These are phyloP conservation scores for Capniomyces stellatus DNA, from an alignment of 371 early-diverging fungal genomes.

Conservation along the genomic window DNA sequence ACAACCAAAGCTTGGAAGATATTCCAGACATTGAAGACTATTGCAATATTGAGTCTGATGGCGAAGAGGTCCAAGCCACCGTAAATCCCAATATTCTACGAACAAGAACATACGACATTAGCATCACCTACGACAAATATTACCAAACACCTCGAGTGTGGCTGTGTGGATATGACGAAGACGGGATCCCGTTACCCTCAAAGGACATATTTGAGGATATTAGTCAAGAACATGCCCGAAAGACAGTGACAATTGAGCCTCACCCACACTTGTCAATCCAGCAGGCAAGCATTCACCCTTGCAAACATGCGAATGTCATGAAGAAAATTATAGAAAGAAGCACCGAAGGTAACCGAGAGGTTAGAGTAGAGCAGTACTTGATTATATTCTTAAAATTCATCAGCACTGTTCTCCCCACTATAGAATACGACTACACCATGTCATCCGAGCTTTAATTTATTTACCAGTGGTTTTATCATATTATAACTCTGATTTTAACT, in stretches of 20 bases:
- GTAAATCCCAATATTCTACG: conserved; percentile 68
- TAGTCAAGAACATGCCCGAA: conserved; percentile 90
- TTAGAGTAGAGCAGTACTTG: conserved; percentile 88
- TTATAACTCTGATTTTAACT: not conserved
- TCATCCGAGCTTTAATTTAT: conserved; percentile 23
- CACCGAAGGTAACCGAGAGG: conserved; percentile 34
- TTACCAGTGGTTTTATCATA: not conserved
- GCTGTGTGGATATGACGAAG: conserved; percentile 91
- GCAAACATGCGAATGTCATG: conserved; percentile 96
- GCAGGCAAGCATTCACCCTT: conserved; percentile 89
- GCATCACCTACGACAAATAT: conserved; percentile 97
- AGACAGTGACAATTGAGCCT: conserved; percentile 91
- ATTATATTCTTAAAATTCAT: conserved; percentile 92
- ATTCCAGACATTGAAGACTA: conserved; percentile 89
- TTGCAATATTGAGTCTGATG: conserved; percentile 23
- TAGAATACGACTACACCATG: conserved; percentile 92
- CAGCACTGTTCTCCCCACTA: conserved; percentile 87
- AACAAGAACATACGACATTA: conserved; percentile 89
- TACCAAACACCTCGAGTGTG: conserved; percentile 93
- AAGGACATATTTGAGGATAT: conserved; percentile 88
- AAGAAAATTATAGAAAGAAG: conserved; percentile 72
- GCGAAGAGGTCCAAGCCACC: conserved; percentile 12
- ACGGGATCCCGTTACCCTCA: conserved; percentile 67
- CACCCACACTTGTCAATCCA: conserved; percentile 78
- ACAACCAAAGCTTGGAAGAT: conserved; percentile 39